Evolutionary conservation across 176 grass and related monocot species (phyloP), one percentile per base, ranked within the genome.

Genomic region (Carex kokanica): DNA sequence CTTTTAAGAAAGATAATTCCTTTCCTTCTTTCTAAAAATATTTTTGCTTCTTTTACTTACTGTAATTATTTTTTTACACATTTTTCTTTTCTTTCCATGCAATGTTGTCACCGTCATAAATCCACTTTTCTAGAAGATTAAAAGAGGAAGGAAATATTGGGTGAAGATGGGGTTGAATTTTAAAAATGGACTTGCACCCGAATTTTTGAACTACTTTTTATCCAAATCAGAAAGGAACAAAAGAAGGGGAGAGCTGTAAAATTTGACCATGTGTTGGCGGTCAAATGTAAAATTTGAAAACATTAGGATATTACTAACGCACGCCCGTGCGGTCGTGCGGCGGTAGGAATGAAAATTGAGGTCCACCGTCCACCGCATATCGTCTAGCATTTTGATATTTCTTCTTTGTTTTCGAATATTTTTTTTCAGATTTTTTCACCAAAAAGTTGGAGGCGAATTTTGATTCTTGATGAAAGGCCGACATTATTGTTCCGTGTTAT

Each of bases 111-210:
- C 13, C 11, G 55, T 7, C 29, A 77, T 78, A 18, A 75, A 55
- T 61, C 18, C 7, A 59, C 34, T 56, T n/a, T 7, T 53, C 47
- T 56, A 79, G 74, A 79, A 79, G 51, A 27, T 79, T 79, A 64
- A 75, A 58, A 73, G 18, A 41, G 7, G 55, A 86, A 61, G 57
- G 49, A 3, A 25, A 68, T 0, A 13, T 8, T 12, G 45, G 14
- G 2, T 72, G 8, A 29, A 59, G 8, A 68, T 47, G 9, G 43
- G 9, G 15, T 55, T 58, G 23, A 29, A 79, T 56, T 82, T 5
- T 15, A 82, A 43, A 25, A 45, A 67, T 71, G 62, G 65, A 71
- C 18, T 29, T 68, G 21, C 36, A 70, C 45, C 63, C 36, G 20
- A 80, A 60, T 58, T 79, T 71, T 20, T 60, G 4, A 80, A 20